A percentile compares a stretch with the other conserved stretches of the same genome.
Conservation (phyloP, 2,329 filamentous ascomycete species). For the Gaeumannomyces tritici region DNA sequence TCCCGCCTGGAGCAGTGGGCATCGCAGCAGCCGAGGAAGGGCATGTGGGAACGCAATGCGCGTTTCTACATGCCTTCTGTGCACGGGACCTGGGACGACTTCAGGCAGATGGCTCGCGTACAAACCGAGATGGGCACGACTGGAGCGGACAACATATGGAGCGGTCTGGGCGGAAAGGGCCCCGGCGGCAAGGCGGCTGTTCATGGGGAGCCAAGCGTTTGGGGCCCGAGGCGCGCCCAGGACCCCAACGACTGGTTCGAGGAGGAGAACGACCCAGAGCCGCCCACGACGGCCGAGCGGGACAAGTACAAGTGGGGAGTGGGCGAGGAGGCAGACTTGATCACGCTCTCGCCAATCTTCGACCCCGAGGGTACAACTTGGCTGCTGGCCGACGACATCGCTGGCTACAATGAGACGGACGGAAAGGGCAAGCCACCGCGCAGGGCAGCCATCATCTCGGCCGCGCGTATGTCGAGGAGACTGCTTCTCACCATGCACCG, state of each 20-base stretch:
- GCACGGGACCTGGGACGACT: slow-evolving; percentile 73
- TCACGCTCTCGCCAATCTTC: slow-evolving; percentile 86
- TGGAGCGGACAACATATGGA: slow-evolving; percentile 59
- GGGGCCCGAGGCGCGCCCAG: slow-evolving; percentile 70
- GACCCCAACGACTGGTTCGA: slow-evolving; percentile 64
- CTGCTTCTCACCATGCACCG: slow-evolving; percentile 83
- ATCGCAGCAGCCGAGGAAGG: slow-evolving; percentile 64
- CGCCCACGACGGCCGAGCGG: slow-evolving; percentile 63
- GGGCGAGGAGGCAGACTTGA: slow-evolving; percentile 81
- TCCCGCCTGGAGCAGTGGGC: slow-evolving; percentile 62
- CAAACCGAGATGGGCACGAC: slow-evolving; percentile 63
- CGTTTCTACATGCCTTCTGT: slow-evolving; percentile 70
- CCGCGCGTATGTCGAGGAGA: slow-evolving; percentile 70
- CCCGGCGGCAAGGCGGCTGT: slow-evolving; percentile 16
- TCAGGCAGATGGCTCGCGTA: slow-evolving; percentile 65
- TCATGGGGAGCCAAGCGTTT: slow-evolving; percentile 55
- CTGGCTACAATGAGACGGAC: slow-evolving; percentile 63
- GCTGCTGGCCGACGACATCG: slow-evolving; percentile 74
- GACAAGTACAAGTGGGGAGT: slow-evolving; percentile 83
- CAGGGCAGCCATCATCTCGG: slow-evolving; percentile 80
- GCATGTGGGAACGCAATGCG: slow-evolving; percentile 70
- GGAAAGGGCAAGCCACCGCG: slow-evolving; percentile 54
- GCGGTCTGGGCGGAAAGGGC: slow-evolving; percentile 30
- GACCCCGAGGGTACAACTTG: slow-evolving; percentile 82
- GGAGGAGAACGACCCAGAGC: slow-evolving; percentile 60